Base-by-base conservation (phyloP, 495 filamentous ascomycete genomes). In the Amniculicola lignicola region DNA sequence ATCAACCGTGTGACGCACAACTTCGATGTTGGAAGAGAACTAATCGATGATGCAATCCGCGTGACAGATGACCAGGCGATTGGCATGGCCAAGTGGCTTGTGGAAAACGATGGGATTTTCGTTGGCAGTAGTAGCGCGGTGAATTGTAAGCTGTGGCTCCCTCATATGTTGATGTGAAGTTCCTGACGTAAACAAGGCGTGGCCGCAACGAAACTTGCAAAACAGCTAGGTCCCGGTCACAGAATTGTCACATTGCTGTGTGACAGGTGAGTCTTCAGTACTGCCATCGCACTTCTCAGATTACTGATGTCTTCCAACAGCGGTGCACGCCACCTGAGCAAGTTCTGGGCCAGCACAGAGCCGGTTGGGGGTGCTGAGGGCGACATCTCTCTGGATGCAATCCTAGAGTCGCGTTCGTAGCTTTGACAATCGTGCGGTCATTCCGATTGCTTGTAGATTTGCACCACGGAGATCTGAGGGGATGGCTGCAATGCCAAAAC, bases 71-170 rank as follows among this genome's bases (percentile, higher is more conserved):
- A 82, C 22, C 90, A 99, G 74, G 93, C 93, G 5, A 75, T 90
- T 67, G 80, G 79, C 31, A 97, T 99, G 94, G 93, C 92, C 14
- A 76, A 88, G 56, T 96, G 89, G 87, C 72, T 99, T 28, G 93
- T 95, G 2, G 91, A 97, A 76, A 88, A 90, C 62, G 93, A 99
- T 68, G 93, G 93, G 0, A 84, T 99, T 29, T 99, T 99, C 65
- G 77, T 89, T 27, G 93, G 93, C 7, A 95, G 90, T 62, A 95
- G 89, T 66, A 95, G 86, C 69, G 88, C 92, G 15, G 92, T 97
- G 14, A 99, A 99, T 66, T 96, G 90, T 83, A 64, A 72, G 81
- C 29, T 76, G 18, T 31, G 31, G 21, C 22, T 9, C 11, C n/a
- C 12, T 31, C 12, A 33, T 6, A 10, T 18, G 11, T 24, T 33